Conservation (phyloP, 169 alveolate species). For the Perkinsus chesapeaki region DNA sequence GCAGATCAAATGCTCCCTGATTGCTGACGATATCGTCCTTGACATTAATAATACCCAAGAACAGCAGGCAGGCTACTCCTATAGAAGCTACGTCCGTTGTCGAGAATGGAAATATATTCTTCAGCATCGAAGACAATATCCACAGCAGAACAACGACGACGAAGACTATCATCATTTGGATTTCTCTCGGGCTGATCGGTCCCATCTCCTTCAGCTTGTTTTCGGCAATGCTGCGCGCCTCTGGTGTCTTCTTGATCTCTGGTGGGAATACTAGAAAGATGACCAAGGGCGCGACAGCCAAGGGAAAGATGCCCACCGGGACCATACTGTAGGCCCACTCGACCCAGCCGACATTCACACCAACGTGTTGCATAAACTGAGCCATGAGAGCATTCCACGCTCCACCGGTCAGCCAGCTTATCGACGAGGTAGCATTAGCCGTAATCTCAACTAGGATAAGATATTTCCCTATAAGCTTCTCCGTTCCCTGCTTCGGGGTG, state of each 20-base stretch:
- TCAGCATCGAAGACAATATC: neutral
- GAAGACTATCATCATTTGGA: neutral
- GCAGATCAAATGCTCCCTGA: neutral
- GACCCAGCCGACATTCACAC: neutral
- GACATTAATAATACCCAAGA: neutral
- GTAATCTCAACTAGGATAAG: neutral
- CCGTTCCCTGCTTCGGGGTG: neutral
- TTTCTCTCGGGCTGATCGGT: neutral
- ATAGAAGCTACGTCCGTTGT: neutral
- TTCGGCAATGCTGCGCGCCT: neutral
- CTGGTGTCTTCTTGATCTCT: neutral
- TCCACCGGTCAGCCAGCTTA: neutral
- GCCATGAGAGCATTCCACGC: neutral
- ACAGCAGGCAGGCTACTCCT: neutral
- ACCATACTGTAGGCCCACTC: neutral
- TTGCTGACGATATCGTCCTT: neutral
- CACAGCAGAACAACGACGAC: neutral
- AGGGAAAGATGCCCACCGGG: neutral
- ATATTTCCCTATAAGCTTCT: neutral
- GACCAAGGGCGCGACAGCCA: neutral
- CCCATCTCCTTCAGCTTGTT: slow-evolving; percentile 8
- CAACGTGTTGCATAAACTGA: neutral
- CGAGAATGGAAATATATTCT: neutral
- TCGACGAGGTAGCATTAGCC: neutral
- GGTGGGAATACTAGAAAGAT: neutral